These are phyloP conservation scores for Paraphaeosphaeria sporulosa DNA, from an alignment of 2,329 filamentous ascomycete genomes.

Conservation along the genomic window DNA sequence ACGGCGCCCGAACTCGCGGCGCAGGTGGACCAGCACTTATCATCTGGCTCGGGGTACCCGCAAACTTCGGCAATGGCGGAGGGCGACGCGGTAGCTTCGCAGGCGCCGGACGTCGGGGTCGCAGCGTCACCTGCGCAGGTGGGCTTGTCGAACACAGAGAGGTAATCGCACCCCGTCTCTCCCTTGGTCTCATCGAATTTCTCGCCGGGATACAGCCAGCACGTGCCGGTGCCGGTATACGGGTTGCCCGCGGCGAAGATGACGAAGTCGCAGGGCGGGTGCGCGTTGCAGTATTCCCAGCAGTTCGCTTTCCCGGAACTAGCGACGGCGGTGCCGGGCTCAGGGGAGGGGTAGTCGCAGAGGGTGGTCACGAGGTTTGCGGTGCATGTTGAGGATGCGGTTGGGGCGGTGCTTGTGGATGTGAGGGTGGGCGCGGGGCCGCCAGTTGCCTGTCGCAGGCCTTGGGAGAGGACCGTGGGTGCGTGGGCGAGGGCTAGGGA, in stretches of 20 bases:
- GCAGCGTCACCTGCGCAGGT: neutral
- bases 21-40: slow-evolving; percentile 7
- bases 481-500: neutral
- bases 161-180: neutral
- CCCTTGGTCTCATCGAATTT: slow-evolving; percentile 9
- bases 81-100: slow-evolving; percentile 8
- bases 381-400: slow-evolving; percentile 7
- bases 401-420: neutral
- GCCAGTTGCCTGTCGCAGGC: slow-evolving; percentile 3
- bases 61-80: slow-evolving; percentile 9
- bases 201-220: slow-evolving; percentile 15
- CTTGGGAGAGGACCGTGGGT: neutral
- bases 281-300: slow-evolving; percentile 16
- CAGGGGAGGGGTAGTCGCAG: slow-evolving; percentile 13
- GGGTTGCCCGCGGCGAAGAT: slow-evolving; percentile 13
- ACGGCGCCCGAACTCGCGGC: slow-evolving; percentile 8
- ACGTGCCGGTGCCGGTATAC: slow-evolving; percentile 13
- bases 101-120: slow-evolving; percentile 4
- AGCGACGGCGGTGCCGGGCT: slow-evolving; percentile 8
- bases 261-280: slow-evolving; percentile 15
- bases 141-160: slow-evolving; percentile 13
- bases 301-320: neutral
- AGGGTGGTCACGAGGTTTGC: slow-evolving; percentile 9
- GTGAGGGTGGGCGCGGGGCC: neutral
- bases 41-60: slow-evolving; percentile 13